Percentiles rank a stretch among this genome's conserved stretches.
Conservation (phyloP, 2,329 filamentous ascomycete genomes). For the Sporothrix euskadiensis region DNA sequence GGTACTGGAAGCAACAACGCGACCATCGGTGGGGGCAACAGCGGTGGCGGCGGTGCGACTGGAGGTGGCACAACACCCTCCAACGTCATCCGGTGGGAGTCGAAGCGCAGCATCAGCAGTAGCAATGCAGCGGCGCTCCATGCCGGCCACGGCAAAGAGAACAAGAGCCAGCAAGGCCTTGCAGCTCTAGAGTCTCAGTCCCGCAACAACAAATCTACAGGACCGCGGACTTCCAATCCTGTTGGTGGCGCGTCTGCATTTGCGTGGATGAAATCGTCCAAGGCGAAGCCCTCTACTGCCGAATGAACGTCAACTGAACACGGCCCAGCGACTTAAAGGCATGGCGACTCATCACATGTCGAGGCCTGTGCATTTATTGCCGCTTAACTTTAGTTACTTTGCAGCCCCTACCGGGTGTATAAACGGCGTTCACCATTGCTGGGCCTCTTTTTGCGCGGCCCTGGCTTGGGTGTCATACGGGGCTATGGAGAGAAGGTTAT, state of each 20-base stretch:
- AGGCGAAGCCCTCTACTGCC: constrained; percentile 42
- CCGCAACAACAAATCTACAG: constrained; percentile 40
- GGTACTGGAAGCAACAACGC: constrained; percentile 25
- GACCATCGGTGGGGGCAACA: background rate
- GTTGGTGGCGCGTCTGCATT: constrained; percentile 92
- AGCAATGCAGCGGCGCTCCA: constrained; percentile 40
- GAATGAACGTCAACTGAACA: background rate
- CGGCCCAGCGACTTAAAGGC: too few species aligned
- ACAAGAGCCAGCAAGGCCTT: constrained; percentile 37
- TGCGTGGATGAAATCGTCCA: constrained; percentile 75
- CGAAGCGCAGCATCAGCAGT: constrained; percentile 51
- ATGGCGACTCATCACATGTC: too few species aligned
- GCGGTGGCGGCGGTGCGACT: constrained; percentile 33
- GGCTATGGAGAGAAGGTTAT: background rate
- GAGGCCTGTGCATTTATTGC: background rate
- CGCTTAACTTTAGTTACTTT: background rate
- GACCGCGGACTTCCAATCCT: constrained; percentile 68
- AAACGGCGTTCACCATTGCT: background rate
- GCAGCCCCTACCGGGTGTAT: background rate
- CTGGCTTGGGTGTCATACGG: background rate
- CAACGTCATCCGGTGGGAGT: constrained; percentile 50
- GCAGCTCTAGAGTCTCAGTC: constrained; percentile 39
- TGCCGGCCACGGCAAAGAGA: constrained; percentile 41
- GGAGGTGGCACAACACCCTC: constrained; percentile 20
- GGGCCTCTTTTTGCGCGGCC: background rate